phyloP scores from a whole-genome alignment of 2,329 filamentous ascomycete genomes.

The Diaporthe amygdali region DNA sequence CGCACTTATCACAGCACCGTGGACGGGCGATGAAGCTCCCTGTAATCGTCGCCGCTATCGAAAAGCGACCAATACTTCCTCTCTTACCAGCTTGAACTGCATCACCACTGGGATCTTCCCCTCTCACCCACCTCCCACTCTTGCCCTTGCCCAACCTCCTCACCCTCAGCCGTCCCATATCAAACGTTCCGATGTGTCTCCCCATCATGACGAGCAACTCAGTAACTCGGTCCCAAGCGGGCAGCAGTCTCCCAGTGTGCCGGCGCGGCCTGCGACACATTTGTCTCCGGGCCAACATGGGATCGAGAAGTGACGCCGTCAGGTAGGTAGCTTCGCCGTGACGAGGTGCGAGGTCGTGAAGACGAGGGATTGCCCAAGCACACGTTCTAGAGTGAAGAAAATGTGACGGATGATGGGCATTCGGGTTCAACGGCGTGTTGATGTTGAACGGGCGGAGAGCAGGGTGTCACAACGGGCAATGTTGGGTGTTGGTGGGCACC shows the following conservation, averaged over 20 bases:
- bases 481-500: constrained; percentile 39
- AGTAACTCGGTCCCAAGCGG: constrained; percentile 57
- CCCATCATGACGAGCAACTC: constrained; percentile 68
- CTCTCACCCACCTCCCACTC: neutral
- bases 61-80: neutral
- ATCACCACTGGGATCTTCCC: neutral
- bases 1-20: neutral
- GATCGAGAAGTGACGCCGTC: constrained; percentile 68
- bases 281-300: constrained; percentile 68
- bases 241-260: constrained; percentile 62
- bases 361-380: constrained; percentile 54
- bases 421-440: constrained; percentile 33
- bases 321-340: constrained; percentile 59
- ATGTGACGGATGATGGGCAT: constrained; percentile 64
- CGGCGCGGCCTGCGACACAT: constrained; percentile 61
- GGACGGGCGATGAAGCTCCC: neutral
- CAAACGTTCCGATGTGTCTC: constrained; percentile 59
- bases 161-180: constrained; percentile 41
- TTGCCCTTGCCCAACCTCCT: constrained; percentile 47
- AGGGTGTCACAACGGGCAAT: constrained; percentile 38
- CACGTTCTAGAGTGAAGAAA: constrained; percentile 67
- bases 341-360: constrained; percentile 62
- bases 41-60: constrained; percentile 15
- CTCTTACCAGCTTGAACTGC: neutral
- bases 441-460: constrained; percentile 40